Evolutionary conservation across 805 yeast genomes (phyloP).

Genomic region (Ogataea allantospora): DNA sequence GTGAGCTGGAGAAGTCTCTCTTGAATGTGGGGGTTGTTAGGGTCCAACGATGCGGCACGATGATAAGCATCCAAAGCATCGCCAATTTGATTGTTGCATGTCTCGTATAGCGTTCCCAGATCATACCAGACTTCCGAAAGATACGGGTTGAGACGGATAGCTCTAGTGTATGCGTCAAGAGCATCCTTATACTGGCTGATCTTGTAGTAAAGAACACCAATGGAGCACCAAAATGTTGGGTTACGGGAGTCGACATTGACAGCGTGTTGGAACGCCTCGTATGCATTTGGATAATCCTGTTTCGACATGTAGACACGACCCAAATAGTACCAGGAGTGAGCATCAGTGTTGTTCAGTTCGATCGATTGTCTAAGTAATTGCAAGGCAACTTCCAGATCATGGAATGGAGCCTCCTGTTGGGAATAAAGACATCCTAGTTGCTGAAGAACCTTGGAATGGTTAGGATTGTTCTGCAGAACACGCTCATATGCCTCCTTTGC

Average conservation of each 20-base stretch:
- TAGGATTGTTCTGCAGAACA: constrained; percentile 83
- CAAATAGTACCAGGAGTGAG: constrained; percentile 95
- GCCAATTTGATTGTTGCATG: constrained; percentile 91
- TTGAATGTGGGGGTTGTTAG: constrained; percentile 90
- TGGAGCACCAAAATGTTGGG: constrained; percentile 97
- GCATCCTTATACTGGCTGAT: constrained; percentile 96
- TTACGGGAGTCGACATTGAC: constrained; percentile 95
- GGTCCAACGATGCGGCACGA: constrained; percentile 94
- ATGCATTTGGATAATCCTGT: constrained; percentile 92
- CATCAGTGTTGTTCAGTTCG: constrained; percentile 86
- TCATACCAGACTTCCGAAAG: constrained; percentile 99
- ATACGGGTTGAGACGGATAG: constrained; percentile 92
- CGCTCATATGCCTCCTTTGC: constrained; percentile 96
- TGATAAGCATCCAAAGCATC: constrained; percentile 97
- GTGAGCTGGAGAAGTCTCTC: constrained; percentile 85
- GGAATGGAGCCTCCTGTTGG: constrained; percentile 63
- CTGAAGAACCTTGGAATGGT: constrained; percentile 93
- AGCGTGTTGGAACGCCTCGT: constrained; percentile 98
- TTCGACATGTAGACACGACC: constrained; percentile 97
- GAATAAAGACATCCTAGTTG: constrained; percentile 95
- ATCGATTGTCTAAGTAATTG: constrained; percentile 80
- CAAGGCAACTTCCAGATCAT: constrained; percentile 81
- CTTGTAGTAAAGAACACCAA: constrained; percentile 94
- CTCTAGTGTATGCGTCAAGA: constrained; percentile 94
- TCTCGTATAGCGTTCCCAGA: constrained; percentile 93